These are phyloP conservation scores for Kappamyces sp. DNA, from an alignment of 192 early-diverging fungal genomes.

Conservation along the genomic window DNA sequence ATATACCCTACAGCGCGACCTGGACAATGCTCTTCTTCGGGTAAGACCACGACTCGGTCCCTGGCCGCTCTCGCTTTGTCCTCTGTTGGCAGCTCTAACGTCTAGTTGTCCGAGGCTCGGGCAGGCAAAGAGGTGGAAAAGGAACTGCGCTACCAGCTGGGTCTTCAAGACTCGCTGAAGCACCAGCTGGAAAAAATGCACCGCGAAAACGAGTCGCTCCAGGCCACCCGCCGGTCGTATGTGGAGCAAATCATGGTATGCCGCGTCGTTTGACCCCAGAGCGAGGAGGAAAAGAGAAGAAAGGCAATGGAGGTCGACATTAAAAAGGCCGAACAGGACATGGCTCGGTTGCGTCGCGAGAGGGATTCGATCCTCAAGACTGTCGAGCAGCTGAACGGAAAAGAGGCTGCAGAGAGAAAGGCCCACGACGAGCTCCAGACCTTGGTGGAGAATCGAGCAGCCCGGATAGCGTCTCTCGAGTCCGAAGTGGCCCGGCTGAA, in stretches of 20 bases:
- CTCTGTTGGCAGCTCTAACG: not conserved
- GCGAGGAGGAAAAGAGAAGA: slow-evolving; percentile 31
- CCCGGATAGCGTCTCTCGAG: slow-evolving; percentile 39
- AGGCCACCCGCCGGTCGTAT: slow-evolving; percentile 32
- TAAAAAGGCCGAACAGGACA: slow-evolving; percentile 35
- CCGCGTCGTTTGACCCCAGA: slow-evolving; percentile 13
- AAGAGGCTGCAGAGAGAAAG: slow-evolving; percentile 31
- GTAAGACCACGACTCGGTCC: not conserved
- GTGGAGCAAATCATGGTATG: slow-evolving; percentile 36
- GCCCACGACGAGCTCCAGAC: slow-evolving; percentile 32
- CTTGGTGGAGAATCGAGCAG: slow-evolving; percentile 37
- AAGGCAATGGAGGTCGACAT: slow-evolving; percentile 40
- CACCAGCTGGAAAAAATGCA: slow-evolving; percentile 26
- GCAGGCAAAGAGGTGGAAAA: slow-evolving; percentile 6
- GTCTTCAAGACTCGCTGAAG: slow-evolving; percentile 27
- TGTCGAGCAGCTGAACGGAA: slow-evolving; percentile 31
- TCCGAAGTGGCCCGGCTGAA: slow-evolving; percentile 39
- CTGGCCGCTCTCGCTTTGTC: too few relatives aligned
- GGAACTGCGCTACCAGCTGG: slow-evolving; percentile 3
- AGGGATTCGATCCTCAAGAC: slow-evolving; percentile 38
- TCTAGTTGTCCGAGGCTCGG: not conserved
- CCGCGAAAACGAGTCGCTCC: slow-evolving; percentile 26
- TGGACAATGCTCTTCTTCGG: not conserved
- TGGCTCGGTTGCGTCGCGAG: slow-evolving; percentile 33
- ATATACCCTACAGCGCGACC: not conserved